Conservation (phyloP, 805 yeast species). For the Clavispora santaluciae region DNA sequence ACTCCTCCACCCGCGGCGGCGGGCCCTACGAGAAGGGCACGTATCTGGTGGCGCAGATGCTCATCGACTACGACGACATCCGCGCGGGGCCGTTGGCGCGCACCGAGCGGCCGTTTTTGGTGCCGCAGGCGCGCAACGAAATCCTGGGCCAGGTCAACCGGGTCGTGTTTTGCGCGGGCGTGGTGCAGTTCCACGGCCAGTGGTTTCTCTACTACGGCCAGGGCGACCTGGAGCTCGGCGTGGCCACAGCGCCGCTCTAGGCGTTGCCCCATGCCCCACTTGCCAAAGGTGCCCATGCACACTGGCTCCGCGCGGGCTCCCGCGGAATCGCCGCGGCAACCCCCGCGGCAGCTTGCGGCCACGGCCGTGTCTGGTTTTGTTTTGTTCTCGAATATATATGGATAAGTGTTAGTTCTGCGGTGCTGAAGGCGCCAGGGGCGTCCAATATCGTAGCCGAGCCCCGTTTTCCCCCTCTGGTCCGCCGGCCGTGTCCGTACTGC, state of each 20-base stretch:
- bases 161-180: conserved; percentile 41
- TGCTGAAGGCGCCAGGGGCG: too few species aligned
- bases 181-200: conserved; percentile 37
- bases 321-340: too few species aligned
- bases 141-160: conserved; percentile 35
- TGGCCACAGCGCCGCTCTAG: conserved; percentile 24
- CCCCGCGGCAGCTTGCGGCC: too few species aligned
- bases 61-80: conserved; percentile 35
- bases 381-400: too few species aligned
- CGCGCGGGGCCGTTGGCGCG: conserved; percentile 34
- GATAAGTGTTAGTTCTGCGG: too few species aligned
- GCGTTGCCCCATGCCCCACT: too few species aligned
- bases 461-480: too few species aligned
- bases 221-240: conserved; percentile 40
- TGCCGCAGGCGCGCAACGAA: conserved; percentile 32
- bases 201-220: conserved; percentile 43
- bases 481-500: too few species aligned
- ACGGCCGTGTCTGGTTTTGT: not conserved
- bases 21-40: conserved; percentile 26
- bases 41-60: conserved; percentile 36
- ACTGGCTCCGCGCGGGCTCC: too few species aligned
- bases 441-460: not conserved
- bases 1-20: conserved; percentile 36
- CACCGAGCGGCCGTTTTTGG: conserved; percentile 30
- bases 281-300: too few species aligned